Conservation (phyloP, 2,329 filamentous ascomycete species). For the Pestalotiopsis fici region DNA sequence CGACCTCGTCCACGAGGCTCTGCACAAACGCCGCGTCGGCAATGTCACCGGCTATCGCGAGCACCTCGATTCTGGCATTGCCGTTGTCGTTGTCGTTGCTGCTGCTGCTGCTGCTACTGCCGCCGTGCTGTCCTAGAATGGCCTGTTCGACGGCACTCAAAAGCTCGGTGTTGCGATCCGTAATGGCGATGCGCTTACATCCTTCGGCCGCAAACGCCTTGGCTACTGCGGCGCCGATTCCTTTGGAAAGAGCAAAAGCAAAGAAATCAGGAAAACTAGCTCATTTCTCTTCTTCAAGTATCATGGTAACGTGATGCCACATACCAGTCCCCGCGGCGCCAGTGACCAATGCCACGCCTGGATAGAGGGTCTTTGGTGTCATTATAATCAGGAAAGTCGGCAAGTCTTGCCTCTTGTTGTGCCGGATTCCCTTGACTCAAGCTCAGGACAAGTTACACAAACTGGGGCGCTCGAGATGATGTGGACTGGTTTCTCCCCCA, state of each 20-base stretch:
- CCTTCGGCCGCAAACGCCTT: conserved; percentile 50
- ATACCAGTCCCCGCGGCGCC: conserved; percentile 49
- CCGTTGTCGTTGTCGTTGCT: conserved; percentile 30
- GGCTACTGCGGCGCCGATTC: conserved; percentile 56
- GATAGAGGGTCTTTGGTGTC: conserved; percentile 26
- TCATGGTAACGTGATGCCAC: not conserved
- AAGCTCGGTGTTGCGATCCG: conserved; percentile 46
- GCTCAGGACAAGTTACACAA: not conserved
- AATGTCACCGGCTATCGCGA: conserved; percentile 43
- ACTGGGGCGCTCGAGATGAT: not conserved
- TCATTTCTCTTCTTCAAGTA: not conserved
- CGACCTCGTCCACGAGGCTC: conserved; percentile 32
- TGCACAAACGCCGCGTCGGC: conserved; percentile 45
- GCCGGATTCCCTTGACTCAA: not conserved
- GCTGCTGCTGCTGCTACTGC: too few species aligned
- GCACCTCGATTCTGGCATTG: conserved; percentile 17
- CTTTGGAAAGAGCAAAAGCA: conserved; percentile 27
- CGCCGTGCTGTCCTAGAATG: conserved; percentile 20
- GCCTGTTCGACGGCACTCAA: conserved; percentile 35
- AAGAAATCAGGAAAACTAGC: not conserved
- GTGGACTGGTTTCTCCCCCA: too few species aligned
- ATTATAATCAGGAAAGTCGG: not conserved
- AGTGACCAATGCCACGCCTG: conserved; percentile 47
- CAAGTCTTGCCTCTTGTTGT: not conserved
- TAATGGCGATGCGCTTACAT: conserved; percentile 53